Percentiles rank a stretch among this genome's conserved stretches.
These are phyloP conservation scores for Erythrophleum fordii DNA, from an alignment of 306 rosid genomes.

Conservation along the genomic window DNA sequence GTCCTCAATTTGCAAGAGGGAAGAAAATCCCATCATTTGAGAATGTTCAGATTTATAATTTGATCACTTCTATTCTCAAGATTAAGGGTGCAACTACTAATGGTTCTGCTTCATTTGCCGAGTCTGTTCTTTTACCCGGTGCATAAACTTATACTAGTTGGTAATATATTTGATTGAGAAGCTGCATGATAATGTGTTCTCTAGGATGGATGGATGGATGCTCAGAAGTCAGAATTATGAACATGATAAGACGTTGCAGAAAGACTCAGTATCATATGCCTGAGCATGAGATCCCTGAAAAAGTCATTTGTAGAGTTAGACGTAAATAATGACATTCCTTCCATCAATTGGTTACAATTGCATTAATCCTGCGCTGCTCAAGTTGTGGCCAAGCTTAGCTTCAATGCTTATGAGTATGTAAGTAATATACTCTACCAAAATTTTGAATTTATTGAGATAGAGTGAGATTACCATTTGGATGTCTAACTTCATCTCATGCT, in stretches of 20 bases:
- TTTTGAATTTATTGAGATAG: not conserved
- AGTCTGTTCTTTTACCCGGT: slow-evolving; percentile 67
- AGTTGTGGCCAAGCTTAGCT: not conserved
- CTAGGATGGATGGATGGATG: not conserved
- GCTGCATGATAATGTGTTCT: slow-evolving; percentile 35
- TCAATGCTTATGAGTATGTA: not conserved
- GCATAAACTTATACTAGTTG: slow-evolving; percentile 35
- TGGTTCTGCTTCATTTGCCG: slow-evolving; percentile 74
- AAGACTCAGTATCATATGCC: slow-evolving; percentile 31
- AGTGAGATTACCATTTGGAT: not conserved
- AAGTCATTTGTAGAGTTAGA: not conserved
- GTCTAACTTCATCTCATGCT: not conserved
- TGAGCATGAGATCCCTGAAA: slow-evolving; percentile 1
- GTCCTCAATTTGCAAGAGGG: slow-evolving; percentile 91
- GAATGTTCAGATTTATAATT: slow-evolving; percentile 88
- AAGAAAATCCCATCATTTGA: slow-evolving; percentile 90
- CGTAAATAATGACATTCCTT: not conserved
- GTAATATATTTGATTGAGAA: slow-evolving; percentile 24
- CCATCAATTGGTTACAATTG: not conserved
- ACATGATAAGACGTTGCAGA: slow-evolving; percentile 24
- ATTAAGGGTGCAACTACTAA: slow-evolving; percentile 82
- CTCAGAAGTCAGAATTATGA: slow-evolving; percentile 25
- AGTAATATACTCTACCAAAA: not conserved
- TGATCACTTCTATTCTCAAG: slow-evolving; percentile 83
- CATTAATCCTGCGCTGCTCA: not conserved